These are phyloP conservation scores for Phytomonas sp. DNA, from an alignment of 208 protist species.

Conservation along the genomic window DNA sequence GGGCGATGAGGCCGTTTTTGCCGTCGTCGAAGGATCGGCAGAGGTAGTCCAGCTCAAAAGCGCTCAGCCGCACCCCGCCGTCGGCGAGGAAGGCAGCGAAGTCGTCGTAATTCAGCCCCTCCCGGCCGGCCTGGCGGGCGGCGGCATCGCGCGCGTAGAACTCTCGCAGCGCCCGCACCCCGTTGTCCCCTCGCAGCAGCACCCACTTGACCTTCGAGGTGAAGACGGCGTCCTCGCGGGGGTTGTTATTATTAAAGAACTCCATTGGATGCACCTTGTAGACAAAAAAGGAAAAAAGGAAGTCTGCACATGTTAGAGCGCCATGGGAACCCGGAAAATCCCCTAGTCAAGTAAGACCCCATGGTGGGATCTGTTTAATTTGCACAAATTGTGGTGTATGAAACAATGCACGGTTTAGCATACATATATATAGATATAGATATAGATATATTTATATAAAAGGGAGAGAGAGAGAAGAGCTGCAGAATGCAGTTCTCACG, in stretches of 20 bases:
- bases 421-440: too few relatives aligned
- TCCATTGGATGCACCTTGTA: slow-evolving; percentile 20
- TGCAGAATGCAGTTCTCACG: not conserved
- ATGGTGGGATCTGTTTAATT: too few relatives aligned
- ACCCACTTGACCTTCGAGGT: slow-evolving; percentile 55
- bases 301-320: too few relatives aligned
- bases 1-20: slow-evolving; percentile 38
- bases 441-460: too few relatives aligned
- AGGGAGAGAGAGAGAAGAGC: not conserved
- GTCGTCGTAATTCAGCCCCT: slow-evolving; percentile 39
- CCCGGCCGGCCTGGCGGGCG: slow-evolving; percentile 15
- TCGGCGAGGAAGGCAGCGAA: slow-evolving; percentile 46
- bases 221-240: slow-evolving; percentile 64
- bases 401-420: too few relatives aligned
- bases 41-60: slow-evolving; percentile 53
- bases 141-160: slow-evolving; percentile 38
- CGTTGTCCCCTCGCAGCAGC: slow-evolving; percentile 31
- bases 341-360: too few relatives aligned
- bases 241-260: slow-evolving; percentile 58
- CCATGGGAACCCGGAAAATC: too few relatives aligned
- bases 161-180: slow-evolving; percentile 36
- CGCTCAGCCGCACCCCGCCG: slow-evolving; percentile 30
- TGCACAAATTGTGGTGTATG: too few relatives aligned
- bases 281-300: not conserved
- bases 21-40: slow-evolving; percentile 68